Base-by-base conservation (phyloP, 2,329 filamentous ascomycete genomes). In the Trichoderma harzianum region DNA sequence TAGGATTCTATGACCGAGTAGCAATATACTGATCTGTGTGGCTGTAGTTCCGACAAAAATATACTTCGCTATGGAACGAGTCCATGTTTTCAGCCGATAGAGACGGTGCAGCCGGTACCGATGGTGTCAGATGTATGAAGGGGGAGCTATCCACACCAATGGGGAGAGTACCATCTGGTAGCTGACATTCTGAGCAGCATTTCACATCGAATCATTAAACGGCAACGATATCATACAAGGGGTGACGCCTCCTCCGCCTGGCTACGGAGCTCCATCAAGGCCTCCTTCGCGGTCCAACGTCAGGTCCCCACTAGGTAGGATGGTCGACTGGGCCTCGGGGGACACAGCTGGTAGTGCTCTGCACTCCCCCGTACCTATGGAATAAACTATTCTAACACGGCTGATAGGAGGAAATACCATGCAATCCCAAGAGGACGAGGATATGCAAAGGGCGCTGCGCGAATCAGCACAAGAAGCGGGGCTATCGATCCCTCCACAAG, bases 271-370 rank as follows among this genome's bases (percentile, higher is more conserved):
- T 6, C 87, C 88, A 0, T 90, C 89, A 21, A 84, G 89, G 70
- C 89, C 89, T n/a, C 89, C 89, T 1, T 91, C 89, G 26, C 83
- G 89, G 78, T 83, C 86, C 58, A 87, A 86, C 72, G 86, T 86
- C 74, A 84, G 84, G 76, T 90, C 89, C 39, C 88, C 89, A 10
- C 78, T 90, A 72, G 83, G 85, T 78, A 86, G 81, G 75, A 80
- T 87, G 73, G 80, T 84, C 74, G 85, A 88, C 67, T 85, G 85
- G 81, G 82, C 82, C 70, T 79, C 82, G 30, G 79, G 80, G 67
- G 80, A 83, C 68, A 78, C 80, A 74, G 78, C 83, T 74, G 84
- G 83, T 85, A 83, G 28, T 78, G 74, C 75, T 72, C 58, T 58
- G 51, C 11, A 16, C 51, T 51, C 65, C 74, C 75, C 71, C 68